These are phyloP conservation scores for Aristolochia fimbriata DNA, from an alignment of 164 flowering plant genomes.

Conservation along the genomic window DNA sequence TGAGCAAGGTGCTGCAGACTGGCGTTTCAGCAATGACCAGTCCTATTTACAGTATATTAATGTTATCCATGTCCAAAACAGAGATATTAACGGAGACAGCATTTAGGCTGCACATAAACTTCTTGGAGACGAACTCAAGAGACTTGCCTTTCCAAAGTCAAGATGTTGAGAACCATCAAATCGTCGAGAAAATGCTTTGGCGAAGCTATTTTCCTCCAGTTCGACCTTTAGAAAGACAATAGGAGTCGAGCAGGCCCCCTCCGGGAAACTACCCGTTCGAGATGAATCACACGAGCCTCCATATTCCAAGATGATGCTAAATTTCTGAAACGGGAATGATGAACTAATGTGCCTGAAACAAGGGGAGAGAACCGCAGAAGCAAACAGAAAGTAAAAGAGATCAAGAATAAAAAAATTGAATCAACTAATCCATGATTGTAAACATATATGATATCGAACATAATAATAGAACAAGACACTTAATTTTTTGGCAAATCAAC, in stretches of 20 bases:
- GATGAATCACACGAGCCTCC: constrained; percentile 41
- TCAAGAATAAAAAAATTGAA: background rate
- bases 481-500: background rate
- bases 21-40: too few relatives aligned
- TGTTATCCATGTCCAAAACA: too few relatives aligned
- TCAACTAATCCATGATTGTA: background rate
- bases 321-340: constrained; percentile 40
- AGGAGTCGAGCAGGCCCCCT: constrained; percentile 19
- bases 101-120: too few relatives aligned
- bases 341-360: constrained; percentile 29
- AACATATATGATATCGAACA: background rate
- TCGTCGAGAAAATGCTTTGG: constrained; percentile 36
- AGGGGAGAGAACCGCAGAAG: too few relatives aligned
- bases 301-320: constrained; percentile 44
- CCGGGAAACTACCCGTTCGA: constrained; percentile 24
- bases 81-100: too few relatives aligned
- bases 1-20: too few relatives aligned
- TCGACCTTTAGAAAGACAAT: constrained; percentile 46
- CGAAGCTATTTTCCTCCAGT: constrained; percentile 23
- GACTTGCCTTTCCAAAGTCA: constrained; percentile 20
- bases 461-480: background rate
- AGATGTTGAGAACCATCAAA: constrained; percentile 20
- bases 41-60: too few relatives aligned
- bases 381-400: background rate
- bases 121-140: background rate